Percentiles rank a stretch among this genome's conserved stretches.
Conservation (phyloP, 352 stramenopile genomes). For the Globisporangium parvum region DNA sequence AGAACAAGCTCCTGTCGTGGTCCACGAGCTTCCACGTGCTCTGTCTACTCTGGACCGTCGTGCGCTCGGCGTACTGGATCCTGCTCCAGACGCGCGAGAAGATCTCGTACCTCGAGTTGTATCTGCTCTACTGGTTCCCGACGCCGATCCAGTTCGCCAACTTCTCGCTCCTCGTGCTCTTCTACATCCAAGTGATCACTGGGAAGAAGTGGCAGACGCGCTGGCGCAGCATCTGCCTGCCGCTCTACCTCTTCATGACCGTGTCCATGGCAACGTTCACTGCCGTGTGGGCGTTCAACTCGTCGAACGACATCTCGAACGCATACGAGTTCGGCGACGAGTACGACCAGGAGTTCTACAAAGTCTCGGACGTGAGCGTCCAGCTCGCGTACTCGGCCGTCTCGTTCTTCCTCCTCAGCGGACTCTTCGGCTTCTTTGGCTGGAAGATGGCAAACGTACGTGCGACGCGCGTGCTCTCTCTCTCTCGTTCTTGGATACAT, state of each 20-base stretch:
- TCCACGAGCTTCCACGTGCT: constrained; percentile 77
- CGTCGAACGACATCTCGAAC: constrained; percentile 77
- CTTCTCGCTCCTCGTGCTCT: constrained; percentile 83
- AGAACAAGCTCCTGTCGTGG: constrained; percentile 83
- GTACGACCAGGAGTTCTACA: constrained; percentile 82
- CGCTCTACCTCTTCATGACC: constrained; percentile 76
- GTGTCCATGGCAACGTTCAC: constrained; percentile 84
- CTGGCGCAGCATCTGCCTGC: constrained; percentile 78
- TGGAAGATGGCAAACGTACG: constrained; percentile 81
- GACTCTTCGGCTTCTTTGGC: constrained; percentile 80
- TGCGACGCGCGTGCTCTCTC: background rate
- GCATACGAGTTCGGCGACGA: constrained; percentile 55
- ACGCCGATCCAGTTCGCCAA: constrained; percentile 87
- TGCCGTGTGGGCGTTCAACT: constrained; percentile 81
- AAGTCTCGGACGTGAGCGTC: constrained; percentile 69
- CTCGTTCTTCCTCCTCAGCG: constrained; percentile 74
- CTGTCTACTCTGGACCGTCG: constrained; percentile 76
- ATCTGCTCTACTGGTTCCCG: constrained; percentile 82
- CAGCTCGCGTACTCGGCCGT: constrained; percentile 81
- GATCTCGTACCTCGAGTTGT: constrained; percentile 79
- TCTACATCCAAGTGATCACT: constrained; percentile 86
- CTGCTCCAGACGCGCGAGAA: constrained; percentile 66
- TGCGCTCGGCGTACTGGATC: constrained; percentile 81
- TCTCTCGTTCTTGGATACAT: background rate
- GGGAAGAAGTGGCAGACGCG: constrained; percentile 60